Evolutionary conservation across 805 yeast genomes (phyloP).

Genomic region (Deakozyma indianensis): DNA sequence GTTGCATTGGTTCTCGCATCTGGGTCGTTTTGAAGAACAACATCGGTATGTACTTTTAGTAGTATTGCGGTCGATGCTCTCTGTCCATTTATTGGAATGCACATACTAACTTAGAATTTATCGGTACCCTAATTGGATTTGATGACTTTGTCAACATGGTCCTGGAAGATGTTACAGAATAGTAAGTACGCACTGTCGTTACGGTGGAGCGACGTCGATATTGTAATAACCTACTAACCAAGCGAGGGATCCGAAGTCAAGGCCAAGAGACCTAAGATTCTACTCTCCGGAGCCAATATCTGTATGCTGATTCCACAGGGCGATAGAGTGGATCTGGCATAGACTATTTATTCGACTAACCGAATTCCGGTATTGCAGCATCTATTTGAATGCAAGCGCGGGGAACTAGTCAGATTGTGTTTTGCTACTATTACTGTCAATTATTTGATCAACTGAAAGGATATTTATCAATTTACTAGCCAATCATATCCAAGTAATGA

Average conservation of each 20-base stretch:
- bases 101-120: constrained; percentile 48
- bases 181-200: constrained; percentile 3
- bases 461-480: no score
- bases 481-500: no score
- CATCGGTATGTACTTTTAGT: constrained; percentile 15
- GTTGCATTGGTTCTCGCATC: constrained; percentile 66
- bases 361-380: no score
- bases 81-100: neutral
- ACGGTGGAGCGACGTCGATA: neutral
- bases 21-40: constrained; percentile 53
- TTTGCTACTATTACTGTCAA: no score
- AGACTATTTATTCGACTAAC: neutral
- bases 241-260: neutral
- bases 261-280: neutral
- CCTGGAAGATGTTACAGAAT: constrained; percentile 64
- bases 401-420: no score
- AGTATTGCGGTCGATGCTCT: no score
- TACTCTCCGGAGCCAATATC: neutral
- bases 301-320: constrained; percentile 1
- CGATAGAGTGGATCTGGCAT: neutral
- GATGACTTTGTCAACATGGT: constrained; percentile 89
- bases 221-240: neutral
- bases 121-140: constrained; percentile 82
- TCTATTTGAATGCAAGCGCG: no score
- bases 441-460: no score